Percentiles rank a stretch among this genome's conserved stretches.
Conservation (phyloP, 2,329 filamentous ascomycete genomes). For the Stachybotrys chlorohalonatus region DNA sequence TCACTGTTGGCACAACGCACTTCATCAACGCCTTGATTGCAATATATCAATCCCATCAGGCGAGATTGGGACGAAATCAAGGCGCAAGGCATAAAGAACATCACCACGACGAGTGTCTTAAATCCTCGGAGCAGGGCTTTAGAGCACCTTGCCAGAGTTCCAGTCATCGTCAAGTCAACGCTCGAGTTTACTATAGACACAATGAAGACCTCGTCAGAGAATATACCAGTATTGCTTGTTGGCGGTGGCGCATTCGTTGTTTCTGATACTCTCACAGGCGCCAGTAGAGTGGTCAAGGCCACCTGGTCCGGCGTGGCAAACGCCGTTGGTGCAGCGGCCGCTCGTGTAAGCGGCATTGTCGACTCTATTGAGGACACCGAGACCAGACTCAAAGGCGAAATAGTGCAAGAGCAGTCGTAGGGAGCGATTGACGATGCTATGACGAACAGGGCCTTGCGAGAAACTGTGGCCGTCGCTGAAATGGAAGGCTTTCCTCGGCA, state of each 20-base stretch:
- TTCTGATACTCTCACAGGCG: constrained; percentile 44
- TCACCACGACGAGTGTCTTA: constrained; percentile 42
- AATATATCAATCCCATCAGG: constrained; percentile 34
- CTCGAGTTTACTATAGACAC: constrained; percentile 49
- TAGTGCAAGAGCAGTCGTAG: neutral
- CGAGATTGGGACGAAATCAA: constrained; percentile 28
- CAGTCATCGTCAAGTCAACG: constrained; percentile 34
- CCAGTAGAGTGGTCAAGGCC: constrained; percentile 46
- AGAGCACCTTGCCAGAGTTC: constrained; percentile 26
- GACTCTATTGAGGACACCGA: constrained; percentile 23
- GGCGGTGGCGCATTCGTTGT: constrained; percentile 54
- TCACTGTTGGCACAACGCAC: constrained; percentile 47
- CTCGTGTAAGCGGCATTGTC: constrained; percentile 45
- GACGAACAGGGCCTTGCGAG: constrained; percentile 23
- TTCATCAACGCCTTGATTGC: constrained; percentile 52
- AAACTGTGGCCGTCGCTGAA: constrained; percentile 34
- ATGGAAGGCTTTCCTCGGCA: constrained; percentile 40
- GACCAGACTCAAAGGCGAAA: neutral
- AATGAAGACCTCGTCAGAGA: constrained; percentile 54
- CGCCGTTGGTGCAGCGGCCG: constrained; percentile 55
- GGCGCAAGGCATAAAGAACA: constrained; percentile 31
- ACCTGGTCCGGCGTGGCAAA: constrained; percentile 52
- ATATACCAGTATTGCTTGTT: constrained; percentile 51
- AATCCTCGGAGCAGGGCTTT: constrained; percentile 28
- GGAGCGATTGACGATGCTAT: constrained; percentile 6